Evolutionary conservation across 2,329 filamentous ascomycete genomes (phyloP), one percentile per base, ranked within the genome.

Genomic region (Monosporascus cannonballus): DNA sequence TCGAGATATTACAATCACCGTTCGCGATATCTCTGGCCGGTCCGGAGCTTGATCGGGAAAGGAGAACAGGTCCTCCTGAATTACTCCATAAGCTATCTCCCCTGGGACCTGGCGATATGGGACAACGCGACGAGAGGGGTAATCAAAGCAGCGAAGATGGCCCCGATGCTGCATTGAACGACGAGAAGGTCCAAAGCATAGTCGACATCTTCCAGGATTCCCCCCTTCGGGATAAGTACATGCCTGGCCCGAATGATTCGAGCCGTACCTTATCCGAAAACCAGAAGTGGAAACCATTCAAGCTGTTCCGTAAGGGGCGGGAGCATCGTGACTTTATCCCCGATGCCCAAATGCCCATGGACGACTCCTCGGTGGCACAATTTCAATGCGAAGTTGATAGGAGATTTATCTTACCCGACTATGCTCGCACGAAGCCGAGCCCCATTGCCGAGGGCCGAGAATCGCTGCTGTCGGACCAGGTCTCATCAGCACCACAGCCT

Each of bases 261-360:
- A 47, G 14, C 39, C n/a, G 6, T 48, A 37, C 6, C 3, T 38
- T 8, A 14, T 15, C 25, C 30, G 24, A 34, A 18, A 24, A 67
- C 22, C 71, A 70, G 1, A 71, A 66, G 59, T 77, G 73, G 71
- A 64, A 67, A 45, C 71, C 68, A 44, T 66, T 80, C 49, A 75
- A 67, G 58, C 67, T 73, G 15, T 67, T 78, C 42, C 59, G 65
- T 34, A 70, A 63, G 36, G 65, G 67, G 45, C 73, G 68, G 57
- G 73, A 70, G 57, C 67, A 61, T 41, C 56, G 36, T 34, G 58
- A 54, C 56, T 55, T 27, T 6, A 59, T 55, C 6, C 64, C 63
- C 1, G 59, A 64, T 25, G 3, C 8, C 8, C 27, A 27, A 27
- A 11, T 27, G 27, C 9, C 27, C 27, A 11, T 27, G 27, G 9